Evolutionary conservation across 1,284 basidiomycete species (phyloP).

Genomic region (Porodaedalea pini): DNA sequence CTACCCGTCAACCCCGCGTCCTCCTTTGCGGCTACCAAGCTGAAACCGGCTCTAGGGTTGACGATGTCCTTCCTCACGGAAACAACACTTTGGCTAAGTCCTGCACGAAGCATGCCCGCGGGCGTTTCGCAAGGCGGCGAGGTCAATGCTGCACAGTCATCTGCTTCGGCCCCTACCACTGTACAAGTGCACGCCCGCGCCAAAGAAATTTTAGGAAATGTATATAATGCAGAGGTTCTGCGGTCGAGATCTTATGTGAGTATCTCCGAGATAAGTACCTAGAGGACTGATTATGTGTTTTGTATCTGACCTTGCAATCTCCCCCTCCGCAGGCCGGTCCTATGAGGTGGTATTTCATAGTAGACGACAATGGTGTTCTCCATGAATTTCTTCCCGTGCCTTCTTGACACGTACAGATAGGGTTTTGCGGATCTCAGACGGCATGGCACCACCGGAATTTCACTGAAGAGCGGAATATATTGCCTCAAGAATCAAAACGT

Average conservation of each 20-base stretch:
- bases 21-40: slow-evolving; percentile 36
- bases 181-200: not conserved
- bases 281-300: no score
- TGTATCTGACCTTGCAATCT: not conserved
- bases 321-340: not conserved
- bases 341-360: slow-evolving; percentile 10
- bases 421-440: not conserved
- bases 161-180: not conserved
- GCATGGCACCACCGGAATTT: not conserved
- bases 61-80: slow-evolving; percentile 72
- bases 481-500: not conserved
- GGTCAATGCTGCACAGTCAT: not conserved
- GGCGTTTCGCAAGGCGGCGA: not conserved
- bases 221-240: slow-evolving; percentile 14
- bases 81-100: slow-evolving; percentile 63
- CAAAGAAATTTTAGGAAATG: not conserved
- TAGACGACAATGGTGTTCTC: slow-evolving; percentile 14
- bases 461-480: not conserved
- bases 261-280: not conserved
- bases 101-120: not conserved
- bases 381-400: not conserved
- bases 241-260: slow-evolving; percentile 12
- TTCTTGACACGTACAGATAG: not conserved
- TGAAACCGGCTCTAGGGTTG: slow-evolving; percentile 70
- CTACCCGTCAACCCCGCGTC: slow-evolving; percentile 36